These are phyloP conservation scores for Clitopilus hobsonii DNA, from an alignment of 768 basidiomycete species.

Conservation along the genomic window DNA sequence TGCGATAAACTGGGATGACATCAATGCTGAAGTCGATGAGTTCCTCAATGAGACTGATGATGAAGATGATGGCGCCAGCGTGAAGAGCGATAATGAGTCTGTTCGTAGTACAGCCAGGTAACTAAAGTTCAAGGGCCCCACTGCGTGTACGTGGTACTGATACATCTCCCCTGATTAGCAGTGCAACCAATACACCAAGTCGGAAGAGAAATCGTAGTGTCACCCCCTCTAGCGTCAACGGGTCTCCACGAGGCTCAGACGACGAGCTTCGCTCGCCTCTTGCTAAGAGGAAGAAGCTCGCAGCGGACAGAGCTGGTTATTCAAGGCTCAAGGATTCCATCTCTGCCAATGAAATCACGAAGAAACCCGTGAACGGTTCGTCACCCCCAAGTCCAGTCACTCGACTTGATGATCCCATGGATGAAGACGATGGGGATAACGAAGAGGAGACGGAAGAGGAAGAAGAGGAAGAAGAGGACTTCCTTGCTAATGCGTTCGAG, in stretches of 20 bases:
- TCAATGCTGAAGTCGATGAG: slow-evolving; percentile 84
- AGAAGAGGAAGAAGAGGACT: slow-evolving; percentile 67
- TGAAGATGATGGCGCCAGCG: slow-evolving; percentile 41
- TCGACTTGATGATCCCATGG: slow-evolving; percentile 19
- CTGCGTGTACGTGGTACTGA: too few species aligned
- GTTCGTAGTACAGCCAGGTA: slow-evolving; percentile 40
- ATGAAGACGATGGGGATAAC: slow-evolving; percentile 38
- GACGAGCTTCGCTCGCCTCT: slow-evolving; percentile 61
- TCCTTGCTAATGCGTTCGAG: slow-evolving; percentile 66
- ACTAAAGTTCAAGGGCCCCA: too few species aligned
- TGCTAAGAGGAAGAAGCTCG: slow-evolving; percentile 77
- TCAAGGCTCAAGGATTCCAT: slow-evolving; percentile 70
- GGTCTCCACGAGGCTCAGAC: slow-evolving; percentile 31
- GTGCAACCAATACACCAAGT: slow-evolving; percentile 36
- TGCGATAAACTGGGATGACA: slow-evolving; percentile 76
- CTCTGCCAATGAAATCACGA: slow-evolving; percentile 44
- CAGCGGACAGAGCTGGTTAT: slow-evolving; percentile 55
- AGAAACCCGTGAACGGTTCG: slow-evolving; percentile 12
- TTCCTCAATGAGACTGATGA: slow-evolving; percentile 81
- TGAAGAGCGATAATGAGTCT: slow-evolving; percentile 36
- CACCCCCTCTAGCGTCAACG: slow-evolving; percentile 56
- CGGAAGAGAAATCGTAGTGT: slow-evolving; percentile 66
- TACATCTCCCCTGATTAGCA: slow-evolving; percentile 16
- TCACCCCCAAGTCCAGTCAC: slow-evolving; percentile 9
- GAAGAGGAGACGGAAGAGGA: slow-evolving; percentile 44